These are phyloP conservation scores for Pholiota microspora DNA, from an alignment of 768 basidiomycete species.

Conservation along the genomic window DNA sequence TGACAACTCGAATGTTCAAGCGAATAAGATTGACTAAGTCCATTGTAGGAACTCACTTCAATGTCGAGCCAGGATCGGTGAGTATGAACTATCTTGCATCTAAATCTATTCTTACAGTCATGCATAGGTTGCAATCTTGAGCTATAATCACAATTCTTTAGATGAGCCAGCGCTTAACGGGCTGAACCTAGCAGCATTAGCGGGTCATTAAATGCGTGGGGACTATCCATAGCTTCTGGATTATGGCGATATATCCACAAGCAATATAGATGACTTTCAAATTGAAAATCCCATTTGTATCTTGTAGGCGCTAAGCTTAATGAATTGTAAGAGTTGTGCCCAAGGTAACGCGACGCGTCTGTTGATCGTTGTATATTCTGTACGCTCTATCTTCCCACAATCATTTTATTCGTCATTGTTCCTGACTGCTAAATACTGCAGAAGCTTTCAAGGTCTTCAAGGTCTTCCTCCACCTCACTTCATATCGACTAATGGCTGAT, in stretches of 20 bases:
- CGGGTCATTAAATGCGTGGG: background rate
- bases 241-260: no score
- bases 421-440: background rate
- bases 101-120: background rate
- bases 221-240: no score
- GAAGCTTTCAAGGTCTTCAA: background rate
- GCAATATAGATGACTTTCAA: no score
- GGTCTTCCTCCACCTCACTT: conserved; percentile 7
- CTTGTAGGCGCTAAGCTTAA: background rate
- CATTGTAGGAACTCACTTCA: conserved; percentile 66
- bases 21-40: conserved; percentile 5
- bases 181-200: conserved; percentile 57
- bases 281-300: no score
- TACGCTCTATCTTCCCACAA: conserved; percentile 24
- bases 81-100: conserved; percentile 18
- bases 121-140: conserved; percentile 68
- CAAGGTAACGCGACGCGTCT: conserved; percentile 27
- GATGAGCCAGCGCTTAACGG: conserved; percentile 77
- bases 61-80: conserved; percentile 83
- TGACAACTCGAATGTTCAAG: no score
- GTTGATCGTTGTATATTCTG: conserved; percentile 26
- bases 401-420: conserved; percentile 17
- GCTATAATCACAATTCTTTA: conserved; percentile 81
- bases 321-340: background rate
- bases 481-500: conserved; percentile 26